phyloP scores from a whole-genome alignment of 106 monocot genomes.

The Amphibolis antarctica region DNA sequence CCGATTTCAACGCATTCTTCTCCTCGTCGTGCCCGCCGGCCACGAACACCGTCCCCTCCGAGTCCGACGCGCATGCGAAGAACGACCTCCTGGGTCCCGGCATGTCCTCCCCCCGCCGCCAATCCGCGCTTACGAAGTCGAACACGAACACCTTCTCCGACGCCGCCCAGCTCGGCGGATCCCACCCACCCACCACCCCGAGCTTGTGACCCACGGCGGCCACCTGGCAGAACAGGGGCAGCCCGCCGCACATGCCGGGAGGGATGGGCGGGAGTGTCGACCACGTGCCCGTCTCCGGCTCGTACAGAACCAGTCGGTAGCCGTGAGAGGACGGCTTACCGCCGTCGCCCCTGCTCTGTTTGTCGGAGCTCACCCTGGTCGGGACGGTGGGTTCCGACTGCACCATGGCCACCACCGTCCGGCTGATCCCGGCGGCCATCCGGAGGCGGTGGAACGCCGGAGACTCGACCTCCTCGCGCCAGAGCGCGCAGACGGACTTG shows the following conservation, averaged over 20 bases:
- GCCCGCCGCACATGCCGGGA: not conserved
- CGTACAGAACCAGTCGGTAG: not conserved
- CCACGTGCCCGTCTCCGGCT: not conserved
- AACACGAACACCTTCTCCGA: constrained; percentile 5
- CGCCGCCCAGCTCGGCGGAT: constrained; percentile 9
- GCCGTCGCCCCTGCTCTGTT: not conserved
- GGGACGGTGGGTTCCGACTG: not conserved
- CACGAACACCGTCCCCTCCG: constrained; percentile 26
- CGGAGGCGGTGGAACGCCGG: constrained; percentile 8
- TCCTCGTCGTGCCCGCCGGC: constrained; percentile 72
- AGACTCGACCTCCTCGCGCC: constrained; percentile 6
- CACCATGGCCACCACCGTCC: not conserved
- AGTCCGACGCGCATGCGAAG: constrained; percentile 47
- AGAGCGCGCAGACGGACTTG: constrained; percentile 3
- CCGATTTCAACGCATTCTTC: constrained; percentile 68
- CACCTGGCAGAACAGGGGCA: not conserved
- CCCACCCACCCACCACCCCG: constrained; percentile 10
- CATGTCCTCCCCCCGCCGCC: constrained; percentile 6
- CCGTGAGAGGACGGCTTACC: not conserved
- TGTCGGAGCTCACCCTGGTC: not conserved
- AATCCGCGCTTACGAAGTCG: constrained; percentile 2
- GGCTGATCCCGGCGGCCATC: not conserved
- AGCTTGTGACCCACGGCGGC: constrained; percentile 6
- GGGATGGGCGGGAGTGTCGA: not conserved
- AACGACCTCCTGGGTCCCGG: constrained; percentile 8